Base-by-base conservation (phyloP, 139 green algal species). In the Closterium sp. region DNA sequence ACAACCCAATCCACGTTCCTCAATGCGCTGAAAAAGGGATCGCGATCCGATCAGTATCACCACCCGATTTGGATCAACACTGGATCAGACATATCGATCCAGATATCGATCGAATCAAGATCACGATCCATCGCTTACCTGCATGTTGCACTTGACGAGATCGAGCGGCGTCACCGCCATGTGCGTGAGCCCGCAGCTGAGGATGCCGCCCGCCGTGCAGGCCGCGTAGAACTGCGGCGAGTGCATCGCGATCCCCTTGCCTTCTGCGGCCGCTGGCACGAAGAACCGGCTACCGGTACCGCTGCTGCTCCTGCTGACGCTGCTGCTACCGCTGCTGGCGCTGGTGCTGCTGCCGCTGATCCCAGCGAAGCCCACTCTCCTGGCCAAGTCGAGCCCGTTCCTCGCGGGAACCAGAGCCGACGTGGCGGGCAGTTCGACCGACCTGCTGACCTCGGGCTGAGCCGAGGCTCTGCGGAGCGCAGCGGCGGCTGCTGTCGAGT, bases 211-310 rank as follows among this genome's bases (percentile, higher is more conserved):
- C 19, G 97, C 88, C 16, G 95, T 96, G 93, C 97, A 98, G 2
- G 96, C 96, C 35, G 91, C 91, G 90, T 98, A 98, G 88, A 95
- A 98, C 91, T 98, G 95, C 31, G 84, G 35, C 16, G 94, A 96
- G 95, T 97, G 96, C 93, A 97, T 94, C 87, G 95, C 89, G 84
- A 97, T 96, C 81, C 81, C n/a, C 31, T 91, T 89, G 0, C 38
- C 28, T 81, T 93, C 92, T 32, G n/a, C 34, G 7, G 85, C 83
- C 2, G 91, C 88, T n/a, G 88, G 88, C 32, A 90, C 76, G 5
- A 92, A 64, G 84, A 94, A 92, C 30, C 34, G 30, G n/a, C 32
- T 86, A 69, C 9, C 43, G 12, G 43, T 16, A 28, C 43, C 8
- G 43, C 43, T 16, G 8, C 43, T 69, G 43, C 1, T 69, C 12